A percentile compares a stretch with the other conserved stretches of the same genome.
These are phyloP conservation scores for Psilocybe subaeruginosa DNA, from an alignment of 768 basidiomycete species.

Conservation along the genomic window DNA sequence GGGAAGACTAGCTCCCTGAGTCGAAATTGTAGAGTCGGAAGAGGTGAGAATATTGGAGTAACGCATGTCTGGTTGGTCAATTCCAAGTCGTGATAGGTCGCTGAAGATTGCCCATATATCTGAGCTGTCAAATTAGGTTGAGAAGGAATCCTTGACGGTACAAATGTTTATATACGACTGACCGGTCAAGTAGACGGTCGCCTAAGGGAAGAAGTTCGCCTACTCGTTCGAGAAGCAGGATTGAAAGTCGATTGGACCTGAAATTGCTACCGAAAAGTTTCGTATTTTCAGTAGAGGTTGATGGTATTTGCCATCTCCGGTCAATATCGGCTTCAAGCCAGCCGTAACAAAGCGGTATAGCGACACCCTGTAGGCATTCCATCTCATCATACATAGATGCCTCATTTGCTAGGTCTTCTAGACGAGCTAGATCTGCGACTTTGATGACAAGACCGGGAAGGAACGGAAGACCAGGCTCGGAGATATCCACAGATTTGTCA, in stretches of 20 bases:
- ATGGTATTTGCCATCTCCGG: constrained; percentile 1
- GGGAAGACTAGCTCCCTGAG: not conserved
- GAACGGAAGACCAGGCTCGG: constrained; percentile 7
- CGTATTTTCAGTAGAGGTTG: not conserved
- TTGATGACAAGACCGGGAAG: constrained; percentile 25
- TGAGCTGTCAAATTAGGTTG: constrained; percentile 3
- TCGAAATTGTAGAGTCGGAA: not conserved
- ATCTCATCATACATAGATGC: constrained; percentile 26
- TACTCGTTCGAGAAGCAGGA: constrained; percentile 21
- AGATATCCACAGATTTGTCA: not conserved
- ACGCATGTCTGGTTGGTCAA: constrained; percentile 25
- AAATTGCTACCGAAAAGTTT: not conserved
- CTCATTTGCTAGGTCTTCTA: constrained; percentile 18
- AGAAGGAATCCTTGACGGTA: not conserved
- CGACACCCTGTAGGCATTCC: constrained; percentile 24
- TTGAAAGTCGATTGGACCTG: constrained; percentile 2
- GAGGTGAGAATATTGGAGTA: constrained; percentile 24
- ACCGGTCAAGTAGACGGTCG: constrained; percentile 19
- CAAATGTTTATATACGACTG: not conserved
- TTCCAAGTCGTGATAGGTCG: constrained; percentile 23
- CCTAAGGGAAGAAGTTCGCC: constrained; percentile 20
- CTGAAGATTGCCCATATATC: constrained; percentile 26
- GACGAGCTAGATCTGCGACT: constrained; percentile 15
- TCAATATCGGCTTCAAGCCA: constrained; percentile 20
- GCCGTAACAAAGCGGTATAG: constrained; percentile 24